phyloP scores from a whole-genome alignment of 2,329 filamentous ascomycete species.

The Botrytis pseudocinerea region DNA sequence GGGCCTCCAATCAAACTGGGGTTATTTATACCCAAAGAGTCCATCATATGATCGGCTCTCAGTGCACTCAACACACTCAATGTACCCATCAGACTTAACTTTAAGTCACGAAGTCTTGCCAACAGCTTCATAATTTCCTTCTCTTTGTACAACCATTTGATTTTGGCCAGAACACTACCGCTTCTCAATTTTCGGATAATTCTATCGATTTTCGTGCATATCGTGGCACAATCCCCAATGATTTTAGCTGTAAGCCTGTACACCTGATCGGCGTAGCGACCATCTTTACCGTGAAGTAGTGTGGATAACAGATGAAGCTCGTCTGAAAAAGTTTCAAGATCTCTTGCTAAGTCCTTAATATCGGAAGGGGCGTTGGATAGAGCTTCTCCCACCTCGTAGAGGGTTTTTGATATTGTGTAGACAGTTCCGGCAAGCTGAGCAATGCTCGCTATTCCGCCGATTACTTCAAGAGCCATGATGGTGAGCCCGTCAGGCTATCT shows the following conservation, averaged over 20 bases:
- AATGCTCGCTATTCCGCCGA: slow-evolving; percentile 28
- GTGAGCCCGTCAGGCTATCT: not conserved
- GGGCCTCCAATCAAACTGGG: slow-evolving; percentile 26
- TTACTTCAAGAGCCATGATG: slow-evolving; percentile 27
- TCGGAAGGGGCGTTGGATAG: slow-evolving; percentile 30
- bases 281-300: slow-evolving; percentile 27
- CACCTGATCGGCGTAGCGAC: slow-evolving; percentile 27
- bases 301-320: slow-evolving; percentile 25
- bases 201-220: slow-evolving; percentile 29
- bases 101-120: slow-evolving; percentile 29
- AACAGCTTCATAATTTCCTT: slow-evolving; percentile 31
- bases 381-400: slow-evolving; percentile 28
- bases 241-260: slow-evolving; percentile 30
- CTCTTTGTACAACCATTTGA: slow-evolving; percentile 32
- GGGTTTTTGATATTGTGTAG: slow-evolving; percentile 28
- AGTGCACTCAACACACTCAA: slow-evolving; percentile 26
- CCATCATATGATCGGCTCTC: slow-evolving; percentile 29
- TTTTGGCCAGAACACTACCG: slow-evolving; percentile 24
- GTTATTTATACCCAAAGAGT: slow-evolving; percentile 25
- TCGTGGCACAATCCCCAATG: slow-evolving; percentile 31
- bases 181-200: slow-evolving; percentile 27
- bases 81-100: slow-evolving; percentile 29
- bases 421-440: slow-evolving; percentile 28
- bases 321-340: slow-evolving; percentile 29
- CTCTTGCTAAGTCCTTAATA: slow-evolving; percentile 30